Evolutionary conservation across 441 rosid species (phyloP).

Genomic region (Gossypium aridum): DNA sequence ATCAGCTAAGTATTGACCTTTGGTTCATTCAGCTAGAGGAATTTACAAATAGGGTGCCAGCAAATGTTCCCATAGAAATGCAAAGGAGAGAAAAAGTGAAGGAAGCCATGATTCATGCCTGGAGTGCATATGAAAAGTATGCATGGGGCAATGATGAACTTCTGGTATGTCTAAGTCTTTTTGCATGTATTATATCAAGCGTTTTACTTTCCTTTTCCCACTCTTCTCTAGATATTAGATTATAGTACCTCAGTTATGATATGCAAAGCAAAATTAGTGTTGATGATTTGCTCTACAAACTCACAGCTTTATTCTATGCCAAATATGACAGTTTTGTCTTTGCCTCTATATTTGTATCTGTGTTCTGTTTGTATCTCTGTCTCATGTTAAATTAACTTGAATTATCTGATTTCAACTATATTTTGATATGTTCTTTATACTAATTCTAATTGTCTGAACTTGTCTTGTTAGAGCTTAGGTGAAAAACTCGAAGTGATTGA

Average conservation of each 20-base stretch:
- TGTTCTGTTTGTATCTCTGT: background rate
- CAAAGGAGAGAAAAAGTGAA: conserved; percentile 82
- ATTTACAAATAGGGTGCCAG: conserved; percentile 24
- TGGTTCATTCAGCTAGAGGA: conserved; percentile 47
- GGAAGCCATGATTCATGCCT: conserved; percentile 97
- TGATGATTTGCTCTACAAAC: background rate
- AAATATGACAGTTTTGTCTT: background rate
- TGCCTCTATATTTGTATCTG: background rate
- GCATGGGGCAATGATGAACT: conserved; percentile 99
- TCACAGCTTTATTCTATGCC: background rate
- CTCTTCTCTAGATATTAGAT: background rate
- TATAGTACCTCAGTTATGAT: background rate
- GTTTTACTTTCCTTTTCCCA: background rate
- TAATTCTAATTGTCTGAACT: background rate
- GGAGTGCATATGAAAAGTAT: conserved; percentile 89
- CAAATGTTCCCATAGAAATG: conserved; percentile 48
- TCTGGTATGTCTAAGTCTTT: conserved; percentile 40
- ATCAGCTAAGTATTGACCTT: background rate
- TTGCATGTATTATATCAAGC: background rate
- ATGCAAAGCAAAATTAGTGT: background rate
- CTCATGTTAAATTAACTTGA: background rate
- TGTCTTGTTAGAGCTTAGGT: background rate
- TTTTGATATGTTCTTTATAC: background rate
- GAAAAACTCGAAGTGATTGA: background rate
- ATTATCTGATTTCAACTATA: background rate